Percentiles rank a stretch among this genome's conserved stretches.
phyloP scores from a whole-genome alignment of 1,139 yeast genomes.

The Torulaspora pretoriensis region DNA sequence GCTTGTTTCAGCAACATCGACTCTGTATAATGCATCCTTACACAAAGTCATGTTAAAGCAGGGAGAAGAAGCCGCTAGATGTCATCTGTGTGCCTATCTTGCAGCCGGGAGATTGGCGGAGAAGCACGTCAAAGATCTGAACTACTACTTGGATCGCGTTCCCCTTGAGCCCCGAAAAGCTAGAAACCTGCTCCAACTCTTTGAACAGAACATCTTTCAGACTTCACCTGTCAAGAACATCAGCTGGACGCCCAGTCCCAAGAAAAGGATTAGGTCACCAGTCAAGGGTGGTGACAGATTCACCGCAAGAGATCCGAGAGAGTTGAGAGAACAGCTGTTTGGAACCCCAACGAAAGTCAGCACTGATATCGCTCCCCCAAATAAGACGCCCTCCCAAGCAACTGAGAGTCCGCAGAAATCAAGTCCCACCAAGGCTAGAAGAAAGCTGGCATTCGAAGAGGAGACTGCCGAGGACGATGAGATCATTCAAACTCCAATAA shows the following conservation, averaged over 20 bases:
- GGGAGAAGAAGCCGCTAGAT: constrained; percentile 57
- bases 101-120: constrained; percentile 50
- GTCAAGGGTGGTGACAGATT: constrained; percentile 26
- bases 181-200: constrained; percentile 43
- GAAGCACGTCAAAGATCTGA: constrained; percentile 47
- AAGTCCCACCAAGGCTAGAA: constrained; percentile 23
- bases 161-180: constrained; percentile 55
- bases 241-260: constrained; percentile 34
- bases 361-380: not conserved
- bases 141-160: constrained; percentile 41
- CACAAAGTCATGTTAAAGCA: constrained; percentile 47
- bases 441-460: constrained; percentile 36
- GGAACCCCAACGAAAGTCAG: constrained; percentile 26
- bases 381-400: not conserved
- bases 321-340: constrained; percentile 29
- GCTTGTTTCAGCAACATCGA: constrained; percentile 46
- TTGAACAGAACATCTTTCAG: constrained; percentile 36
- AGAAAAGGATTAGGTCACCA: constrained; percentile 22
- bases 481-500: constrained; percentile 8
- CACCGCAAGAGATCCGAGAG: constrained; percentile 30
- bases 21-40: constrained; percentile 51
- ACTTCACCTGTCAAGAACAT: constrained; percentile 33
- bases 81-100: constrained; percentile 60
- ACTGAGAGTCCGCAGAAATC: constrained; percentile 4
- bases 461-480: constrained; percentile 24